phyloP scores from a whole-genome alignment of 2,329 filamentous ascomycete species.

The Dothideomycetes sp. region DNA sequence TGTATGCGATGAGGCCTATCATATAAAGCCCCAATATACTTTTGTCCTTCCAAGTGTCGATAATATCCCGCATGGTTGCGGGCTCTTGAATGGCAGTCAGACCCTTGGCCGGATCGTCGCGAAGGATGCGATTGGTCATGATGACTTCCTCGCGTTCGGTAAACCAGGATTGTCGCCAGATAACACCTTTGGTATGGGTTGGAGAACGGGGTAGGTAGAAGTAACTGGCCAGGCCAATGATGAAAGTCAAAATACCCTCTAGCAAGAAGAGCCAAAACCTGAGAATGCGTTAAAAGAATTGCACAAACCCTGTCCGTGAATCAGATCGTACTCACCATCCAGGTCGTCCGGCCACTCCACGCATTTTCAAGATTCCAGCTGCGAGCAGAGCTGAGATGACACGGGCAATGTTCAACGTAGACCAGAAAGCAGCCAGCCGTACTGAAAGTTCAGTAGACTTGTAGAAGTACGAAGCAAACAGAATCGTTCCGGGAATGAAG shows the following conservation, averaged over 20 bases:
- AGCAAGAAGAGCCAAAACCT: conserved; percentile 17
- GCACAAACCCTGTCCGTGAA: too few species aligned
- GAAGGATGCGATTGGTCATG: conserved; percentile 21
- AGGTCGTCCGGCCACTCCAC: conserved; percentile 13
- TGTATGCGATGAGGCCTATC: conserved; percentile 45
- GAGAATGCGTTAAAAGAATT: too few species aligned
- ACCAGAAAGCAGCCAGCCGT: conserved; percentile 14
- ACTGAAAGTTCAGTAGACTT: conserved; percentile 14
- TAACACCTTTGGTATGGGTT: conserved; percentile 21
- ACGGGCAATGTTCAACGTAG: conserved; percentile 8
- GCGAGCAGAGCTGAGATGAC: conserved; percentile 16
- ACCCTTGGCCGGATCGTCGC: conserved; percentile 17
- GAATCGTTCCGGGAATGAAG: conserved; percentile 16
- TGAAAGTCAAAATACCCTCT: conserved; percentile 14
- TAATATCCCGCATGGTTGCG: conserved; percentile 12
- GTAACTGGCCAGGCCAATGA: conserved; percentile 17
- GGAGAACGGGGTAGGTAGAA: conserved; percentile 25
- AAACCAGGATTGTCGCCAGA: conserved; percentile 22
- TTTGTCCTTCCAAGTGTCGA: conserved; percentile 11
- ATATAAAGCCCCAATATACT: conserved; percentile 32
- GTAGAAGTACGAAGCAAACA: conserved; percentile 17
- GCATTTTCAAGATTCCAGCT: conserved; percentile 15
- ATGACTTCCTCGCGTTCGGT: conserved; percentile 24
- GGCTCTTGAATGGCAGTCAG: conserved; percentile 10
- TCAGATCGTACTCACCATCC: too few species aligned